These are phyloP conservation scores for Backusella macrospora DNA, from an alignment of 192 early-diverging fungal species.

Conservation along the genomic window DNA sequence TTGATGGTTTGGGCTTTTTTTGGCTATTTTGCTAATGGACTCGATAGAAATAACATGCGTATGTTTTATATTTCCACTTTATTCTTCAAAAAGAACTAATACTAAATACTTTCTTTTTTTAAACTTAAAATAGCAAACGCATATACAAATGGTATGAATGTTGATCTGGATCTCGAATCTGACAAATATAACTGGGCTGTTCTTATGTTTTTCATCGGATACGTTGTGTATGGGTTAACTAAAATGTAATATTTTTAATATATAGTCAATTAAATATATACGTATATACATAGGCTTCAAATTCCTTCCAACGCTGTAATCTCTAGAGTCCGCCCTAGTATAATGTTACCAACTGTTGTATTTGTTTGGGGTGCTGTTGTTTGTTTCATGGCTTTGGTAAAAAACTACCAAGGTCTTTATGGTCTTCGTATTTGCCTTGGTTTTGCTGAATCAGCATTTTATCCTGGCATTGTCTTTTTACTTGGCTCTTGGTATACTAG, in stretches of 20 bases:
- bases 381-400: conserved; percentile 33
- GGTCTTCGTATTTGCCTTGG: conserved; percentile 42
- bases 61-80: background rate
- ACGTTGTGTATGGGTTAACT: conserved; percentile 26
- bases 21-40: conserved; percentile 42
- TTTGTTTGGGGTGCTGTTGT: conserved; percentile 34
- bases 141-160: conserved; percentile 39
- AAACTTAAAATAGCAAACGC: conserved; percentile 30
- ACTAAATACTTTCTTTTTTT: background rate
- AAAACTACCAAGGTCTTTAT: conserved; percentile 34
- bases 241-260: conserved; percentile 17
- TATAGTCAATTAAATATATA: background rate
- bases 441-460: conserved; percentile 37
- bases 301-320: conserved; percentile 34
- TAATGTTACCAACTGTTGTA: conserved; percentile 29
- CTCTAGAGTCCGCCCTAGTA: conserved; percentile 27
- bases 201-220: conserved; percentile 68
- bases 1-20: conserved; percentile 38
- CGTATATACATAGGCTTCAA: conserved; percentile 20
- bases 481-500: conserved; percentile 45
- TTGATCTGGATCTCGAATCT: conserved; percentile 44
- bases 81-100: background rate
- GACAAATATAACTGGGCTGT: conserved; percentile 62
- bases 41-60: conserved; percentile 44
- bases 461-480: conserved; percentile 37